Evolutionary conservation across 2,329 filamentous ascomycete species (phyloP).

Genomic region (Exophiala alcalophila): DNA sequence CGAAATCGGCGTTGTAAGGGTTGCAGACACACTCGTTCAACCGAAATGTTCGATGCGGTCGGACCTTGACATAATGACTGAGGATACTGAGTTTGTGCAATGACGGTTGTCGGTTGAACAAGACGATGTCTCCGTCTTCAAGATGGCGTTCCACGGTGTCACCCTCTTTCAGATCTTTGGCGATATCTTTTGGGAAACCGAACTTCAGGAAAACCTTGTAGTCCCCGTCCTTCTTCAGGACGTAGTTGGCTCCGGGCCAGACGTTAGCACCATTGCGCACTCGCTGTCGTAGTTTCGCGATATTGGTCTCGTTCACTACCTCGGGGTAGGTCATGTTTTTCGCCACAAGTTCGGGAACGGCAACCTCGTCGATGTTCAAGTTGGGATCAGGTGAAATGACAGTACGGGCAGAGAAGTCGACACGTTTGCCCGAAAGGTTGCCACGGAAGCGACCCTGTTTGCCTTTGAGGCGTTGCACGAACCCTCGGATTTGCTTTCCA

Average conservation of each 20-base stretch:
- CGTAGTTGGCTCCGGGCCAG: conserved; percentile 84
- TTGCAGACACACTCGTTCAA: conserved; percentile 98
- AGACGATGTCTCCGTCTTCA: conserved; percentile 89
- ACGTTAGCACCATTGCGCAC: conserved; percentile 71
- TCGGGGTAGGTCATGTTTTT: conserved; percentile 97
- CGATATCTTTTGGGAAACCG: conserved; percentile 67
- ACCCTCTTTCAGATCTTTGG: conserved; percentile 71
- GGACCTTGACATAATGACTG: conserved; percentile 87
- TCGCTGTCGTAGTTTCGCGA: conserved; percentile 72
- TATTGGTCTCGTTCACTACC: conserved; percentile 78
- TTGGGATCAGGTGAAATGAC: conserved; percentile 98
- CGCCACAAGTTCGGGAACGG: conserved; percentile 85
- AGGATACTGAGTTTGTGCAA: conserved; percentile 99
- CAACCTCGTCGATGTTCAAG: conserved; percentile 86
- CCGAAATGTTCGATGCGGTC: conserved; percentile 92
- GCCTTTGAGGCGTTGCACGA: conserved; percentile 92
- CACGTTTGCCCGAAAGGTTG: conserved; percentile 95
- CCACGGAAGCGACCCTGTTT: conserved; percentile 97
- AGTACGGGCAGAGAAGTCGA: conserved; percentile 95
- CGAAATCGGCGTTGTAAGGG: conserved; percentile 98
- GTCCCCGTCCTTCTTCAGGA: conserved; percentile 68
- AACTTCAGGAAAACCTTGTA: conserved; percentile 75
- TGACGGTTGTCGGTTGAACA: conserved; percentile 97
- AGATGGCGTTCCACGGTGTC: conserved; percentile 93
- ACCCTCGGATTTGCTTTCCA: conserved; percentile 84